A percentile compares a stretch with the other conserved stretches of the same genome.
Evolutionary conservation across 768 basidiomycete genomes (phyloP).

Genomic region (Boletellus sp.): DNA sequence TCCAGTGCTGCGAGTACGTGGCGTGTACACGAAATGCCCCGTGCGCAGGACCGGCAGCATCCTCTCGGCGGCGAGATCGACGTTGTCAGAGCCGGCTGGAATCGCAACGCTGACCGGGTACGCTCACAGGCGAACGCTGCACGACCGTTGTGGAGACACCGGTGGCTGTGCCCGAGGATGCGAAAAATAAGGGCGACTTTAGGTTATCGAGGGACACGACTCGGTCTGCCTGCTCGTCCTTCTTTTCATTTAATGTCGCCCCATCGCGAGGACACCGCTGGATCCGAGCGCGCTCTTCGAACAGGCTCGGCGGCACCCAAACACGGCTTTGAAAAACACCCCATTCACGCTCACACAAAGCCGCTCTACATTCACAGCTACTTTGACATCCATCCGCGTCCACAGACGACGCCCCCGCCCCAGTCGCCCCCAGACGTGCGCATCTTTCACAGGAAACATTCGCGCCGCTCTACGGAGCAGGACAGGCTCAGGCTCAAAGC

Average conservation of each 20-base stretch:
- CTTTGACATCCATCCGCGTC: slow-evolving; percentile 46
- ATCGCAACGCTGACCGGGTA: slow-evolving; percentile 37
- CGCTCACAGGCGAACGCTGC: no score
- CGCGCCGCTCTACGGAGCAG: slow-evolving; percentile 24
- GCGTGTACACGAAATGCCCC: slow-evolving; percentile 50
- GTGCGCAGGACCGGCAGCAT: slow-evolving; percentile 17
- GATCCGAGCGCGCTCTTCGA: slow-evolving; percentile 40
- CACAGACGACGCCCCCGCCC: slow-evolving; percentile 37
- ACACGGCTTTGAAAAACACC: slow-evolving; percentile 42
- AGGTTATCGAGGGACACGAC: not conserved
- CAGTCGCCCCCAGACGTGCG: slow-evolving; percentile 17
- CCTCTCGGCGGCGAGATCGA: not conserved
- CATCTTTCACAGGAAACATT: slow-evolving; percentile 18
- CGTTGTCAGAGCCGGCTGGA: slow-evolving; percentile 39
- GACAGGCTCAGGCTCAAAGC: slow-evolving; percentile 26
- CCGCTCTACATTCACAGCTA: slow-evolving; percentile 31
- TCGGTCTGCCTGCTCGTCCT: not conserved
- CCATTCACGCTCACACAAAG: slow-evolving; percentile 13
- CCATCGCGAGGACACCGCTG: slow-evolving; percentile 9
- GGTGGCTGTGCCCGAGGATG: slow-evolving; percentile 3
- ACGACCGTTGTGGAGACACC: no score
- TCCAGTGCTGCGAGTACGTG: no score
- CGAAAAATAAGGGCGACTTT: slow-evolving; percentile 1
- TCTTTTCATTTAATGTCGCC: slow-evolving; percentile 15
- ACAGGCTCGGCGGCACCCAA: slow-evolving; percentile 56